Evolutionary conservation across 192 early-diverging fungal genomes (phyloP), one percentile per base, ranked within the genome.

Genomic region (Radiomyces spectabilis): DNA sequence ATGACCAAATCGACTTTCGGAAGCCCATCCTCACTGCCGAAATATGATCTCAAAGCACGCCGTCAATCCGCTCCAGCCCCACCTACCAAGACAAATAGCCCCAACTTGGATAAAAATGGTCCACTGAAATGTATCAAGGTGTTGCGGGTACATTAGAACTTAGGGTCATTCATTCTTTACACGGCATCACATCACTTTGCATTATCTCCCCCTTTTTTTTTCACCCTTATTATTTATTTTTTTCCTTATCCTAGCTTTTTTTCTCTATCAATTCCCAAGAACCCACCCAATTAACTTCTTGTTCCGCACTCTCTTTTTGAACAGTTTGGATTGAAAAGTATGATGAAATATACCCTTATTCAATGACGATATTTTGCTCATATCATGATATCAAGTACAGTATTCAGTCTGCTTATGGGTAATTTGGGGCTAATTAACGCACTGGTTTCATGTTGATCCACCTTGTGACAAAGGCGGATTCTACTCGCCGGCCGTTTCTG

Each of bases 31-130:
- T 33, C 55, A 31, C 30, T 48, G 27, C 54, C 41, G 10, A 44
- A 31, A 4, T 24, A 45, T 5, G 44, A 39, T 6, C 4, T 16
- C 5, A 48, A 26, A 26, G 15, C 44, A n/a, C 46, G 45, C 46
- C 44, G 55, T 27, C 55, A 48, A 38, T 57, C 55, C 37, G 55
- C 42, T 21, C 27, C 55, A 24, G 31, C 41, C 12, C 15, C 35
- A 31, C 8, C n/a, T 2, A 22, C 32, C 5, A 42, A 47, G 1
- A 48, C 34, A n/a, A 57, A 48, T 31, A 46, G 29, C 5, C 2
- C 35, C 1, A 22, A 39, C 3, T 16, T 15, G n/a, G 22, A 46
- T 29, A 37, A 44, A 1, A 46, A 47, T 40, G 5, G 22, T 5
- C 34, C 30, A 12, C 31, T 34, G n/a, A 57, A 40, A 3, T 32